These are phyloP conservation scores for Malus domestica DNA, from an alignment of 306 rosid species.

Conservation along the genomic window ASM211411v1 NC_041800.1:23679233-23679732, in stretches of 20 bases:
- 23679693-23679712: neutral
- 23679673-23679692: no score
- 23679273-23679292: neutral
- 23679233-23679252: no score
- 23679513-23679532: neutral
- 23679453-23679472: neutral
- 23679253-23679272: no score
- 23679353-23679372: neutral
- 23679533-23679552: neutral
- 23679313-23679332: neutral
- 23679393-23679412: neutral
- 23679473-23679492: neutral
- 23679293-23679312: neutral
- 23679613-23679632: no score
- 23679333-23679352: neutral
- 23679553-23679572: no score
- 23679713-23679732: neutral
- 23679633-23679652: no score
- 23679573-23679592: fast-evolving
- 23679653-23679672: no score
- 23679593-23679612: no score
- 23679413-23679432: neutral
- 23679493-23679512: neutral
- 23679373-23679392: neutral
- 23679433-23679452: neutral